These are phyloP conservation scores for Salvia rosmarinus DNA, from an alignment of 257 asterid genomes.

Conservation along the genomic window DNA sequence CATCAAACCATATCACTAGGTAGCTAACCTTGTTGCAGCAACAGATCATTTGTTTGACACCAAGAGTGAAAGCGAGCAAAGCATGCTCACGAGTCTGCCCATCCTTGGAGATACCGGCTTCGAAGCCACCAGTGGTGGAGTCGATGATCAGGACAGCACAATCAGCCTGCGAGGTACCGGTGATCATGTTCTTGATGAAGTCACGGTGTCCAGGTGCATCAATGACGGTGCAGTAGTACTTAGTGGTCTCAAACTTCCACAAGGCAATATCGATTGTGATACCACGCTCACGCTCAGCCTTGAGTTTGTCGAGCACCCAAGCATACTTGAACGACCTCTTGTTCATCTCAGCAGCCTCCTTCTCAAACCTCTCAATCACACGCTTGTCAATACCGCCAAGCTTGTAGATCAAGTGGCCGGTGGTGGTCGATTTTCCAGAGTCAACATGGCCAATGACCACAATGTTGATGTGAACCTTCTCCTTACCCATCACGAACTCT, in stretches of 20 bases:
- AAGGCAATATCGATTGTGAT: slow-evolving; percentile 82
- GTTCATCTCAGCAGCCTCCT: slow-evolving; percentile 93
- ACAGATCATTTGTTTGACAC: slow-evolving; percentile 84
- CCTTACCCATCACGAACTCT: slow-evolving; percentile 39
- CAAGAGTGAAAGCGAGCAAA: slow-evolving; percentile 78
- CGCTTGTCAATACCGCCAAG: slow-evolving; percentile 88
- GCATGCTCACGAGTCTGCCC: slow-evolving; percentile 92
- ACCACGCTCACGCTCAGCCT: slow-evolving; percentile 94
- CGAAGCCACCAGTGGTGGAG: slow-evolving; percentile 87
- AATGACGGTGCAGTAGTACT: slow-evolving; percentile 85
- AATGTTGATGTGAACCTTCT: slow-evolving; percentile 41
- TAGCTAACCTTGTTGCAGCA: slow-evolving; percentile 84
- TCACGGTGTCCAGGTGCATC: slow-evolving; percentile 95
- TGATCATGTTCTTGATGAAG: slow-evolving; percentile 85
- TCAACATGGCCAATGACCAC: slow-evolving; percentile 50
- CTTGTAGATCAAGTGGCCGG: slow-evolving; percentile 80
- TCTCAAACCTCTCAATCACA: slow-evolving; percentile 86
- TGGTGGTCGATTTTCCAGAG: slow-evolving; percentile 59
- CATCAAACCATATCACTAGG: not conserved
- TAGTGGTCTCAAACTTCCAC: slow-evolving; percentile 62
- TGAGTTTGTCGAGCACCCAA: slow-evolving; percentile 89
- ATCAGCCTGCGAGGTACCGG: slow-evolving; percentile 89
- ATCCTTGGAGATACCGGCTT: slow-evolving; percentile 85
- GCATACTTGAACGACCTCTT: slow-evolving; percentile 90
- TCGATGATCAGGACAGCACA: slow-evolving; percentile 84